Evolutionary conservation across 164 flowering plant genomes (phyloP).

Genomic region (Liquidambar formosana): DNA sequence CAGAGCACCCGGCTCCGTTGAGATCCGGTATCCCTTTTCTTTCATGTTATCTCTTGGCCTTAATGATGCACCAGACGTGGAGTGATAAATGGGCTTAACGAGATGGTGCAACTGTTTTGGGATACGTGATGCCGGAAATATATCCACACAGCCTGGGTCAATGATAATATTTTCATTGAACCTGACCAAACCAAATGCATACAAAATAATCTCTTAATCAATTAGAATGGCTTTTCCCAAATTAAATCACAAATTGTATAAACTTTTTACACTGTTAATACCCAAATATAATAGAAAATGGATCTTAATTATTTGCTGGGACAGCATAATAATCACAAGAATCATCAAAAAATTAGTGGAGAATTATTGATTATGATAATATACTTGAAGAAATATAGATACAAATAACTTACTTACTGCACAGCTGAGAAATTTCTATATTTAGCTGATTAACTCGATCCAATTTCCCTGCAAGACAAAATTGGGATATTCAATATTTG

Average conservation of each 20-base stretch:
- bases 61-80: slow-evolving; percentile 24
- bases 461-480: slow-evolving; percentile 60
- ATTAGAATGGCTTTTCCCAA: background rate
- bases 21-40: slow-evolving; percentile 71
- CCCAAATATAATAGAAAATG: background rate
- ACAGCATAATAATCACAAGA: background rate
- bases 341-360: background rate
- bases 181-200: slow-evolving; percentile 40
- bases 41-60: slow-evolving; percentile 24
- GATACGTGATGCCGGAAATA: slow-evolving; percentile 76
- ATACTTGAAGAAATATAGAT: background rate
- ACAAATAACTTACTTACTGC: slow-evolving; percentile 65
- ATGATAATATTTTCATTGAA: slow-evolving; percentile 71
- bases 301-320: background rate
- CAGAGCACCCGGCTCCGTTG: slow-evolving; percentile 55
- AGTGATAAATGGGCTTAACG: slow-evolving; percentile 55
- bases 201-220: slow-evolving; percentile 8
- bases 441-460: slow-evolving; percentile 73
- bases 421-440: slow-evolving; percentile 59
- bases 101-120: slow-evolving; percentile 69
- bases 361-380: background rate
- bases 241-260: background rate
- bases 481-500: slow-evolving; percentile 2
- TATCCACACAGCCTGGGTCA: slow-evolving; percentile 85
- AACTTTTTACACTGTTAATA: background rate